phyloP scores from a whole-genome alignment of 129 eudicot genomes.

The Helichrysum umbraculigerum region DNA sequence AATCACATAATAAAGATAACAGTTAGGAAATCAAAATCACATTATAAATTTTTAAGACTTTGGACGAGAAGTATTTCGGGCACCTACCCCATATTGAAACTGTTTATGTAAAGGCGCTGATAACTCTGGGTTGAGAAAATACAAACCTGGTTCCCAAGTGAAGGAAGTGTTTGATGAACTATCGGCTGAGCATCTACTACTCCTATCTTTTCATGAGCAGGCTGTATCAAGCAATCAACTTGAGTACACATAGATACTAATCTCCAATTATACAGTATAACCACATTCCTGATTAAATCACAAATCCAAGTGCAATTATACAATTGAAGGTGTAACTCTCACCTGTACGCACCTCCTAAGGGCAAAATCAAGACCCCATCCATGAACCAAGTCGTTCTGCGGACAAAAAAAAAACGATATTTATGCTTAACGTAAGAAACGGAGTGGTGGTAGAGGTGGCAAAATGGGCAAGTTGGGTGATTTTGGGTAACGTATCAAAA shows the following conservation, averaged over 20 bases:
- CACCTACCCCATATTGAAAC: neutral
- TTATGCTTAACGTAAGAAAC: neutral
- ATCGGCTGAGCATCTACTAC: slow-evolving; percentile 87
- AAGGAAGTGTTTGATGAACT: slow-evolving; percentile 72
- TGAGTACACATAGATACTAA: neutral
- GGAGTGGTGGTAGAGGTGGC: neutral
- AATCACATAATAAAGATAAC: no score
- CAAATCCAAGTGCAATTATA: slow-evolving; percentile 11
- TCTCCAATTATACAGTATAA: neutral
- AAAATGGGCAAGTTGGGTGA: neutral
- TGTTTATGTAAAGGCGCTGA: neutral
- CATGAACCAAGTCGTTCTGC: slow-evolving; percentile 90
- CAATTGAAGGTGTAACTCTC: slow-evolving; percentile 2
- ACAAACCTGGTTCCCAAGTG: slow-evolving; percentile 82
- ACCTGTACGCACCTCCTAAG: slow-evolving; percentile 83
- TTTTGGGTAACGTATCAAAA: neutral
- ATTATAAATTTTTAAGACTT: neutral
- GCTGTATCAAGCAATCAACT: slow-evolving; percentile 42
- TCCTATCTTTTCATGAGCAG: slow-evolving; percentile 86
- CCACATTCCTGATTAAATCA: neutral
- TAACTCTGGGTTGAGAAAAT: neutral
- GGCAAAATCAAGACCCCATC: slow-evolving; percentile 95
- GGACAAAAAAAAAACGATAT: neutral
- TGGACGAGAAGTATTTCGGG: neutral
- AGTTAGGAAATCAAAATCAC: neutral